These are phyloP conservation scores for Endogone sp. DNA, from an alignment of 192 early-diverging fungal genomes.

Conservation along the genomic window DNA sequence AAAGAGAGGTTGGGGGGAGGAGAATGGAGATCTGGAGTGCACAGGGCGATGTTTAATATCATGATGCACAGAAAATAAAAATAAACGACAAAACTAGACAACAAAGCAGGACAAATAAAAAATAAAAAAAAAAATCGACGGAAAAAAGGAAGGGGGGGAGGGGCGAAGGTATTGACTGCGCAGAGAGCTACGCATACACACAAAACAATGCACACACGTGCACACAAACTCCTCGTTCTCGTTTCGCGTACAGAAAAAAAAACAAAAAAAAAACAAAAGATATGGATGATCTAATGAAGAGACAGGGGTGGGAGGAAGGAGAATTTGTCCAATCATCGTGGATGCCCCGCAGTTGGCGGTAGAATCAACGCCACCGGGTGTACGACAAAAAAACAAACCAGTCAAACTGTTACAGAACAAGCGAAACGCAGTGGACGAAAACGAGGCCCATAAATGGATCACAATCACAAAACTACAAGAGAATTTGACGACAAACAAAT, in stretches of 20 bases:
- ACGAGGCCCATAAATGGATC: background rate
- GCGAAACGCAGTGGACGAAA: background rate
- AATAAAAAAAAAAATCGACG: background rate
- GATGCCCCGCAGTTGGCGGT: background rate
- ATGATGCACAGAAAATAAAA: no score
- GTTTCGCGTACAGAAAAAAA: background rate
- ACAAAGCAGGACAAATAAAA: no score
- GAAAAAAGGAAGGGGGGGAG: background rate
- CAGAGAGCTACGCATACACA: background rate
- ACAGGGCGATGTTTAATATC: no score
- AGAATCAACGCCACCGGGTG: background rate
- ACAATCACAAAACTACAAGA: background rate
- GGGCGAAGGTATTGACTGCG: background rate
- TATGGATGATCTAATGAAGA: background rate
- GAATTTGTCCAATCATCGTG: background rate
- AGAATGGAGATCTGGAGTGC: no score
- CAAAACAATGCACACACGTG: background rate
- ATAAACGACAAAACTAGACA: no score
- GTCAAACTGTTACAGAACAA: background rate
- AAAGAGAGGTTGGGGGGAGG: no score
- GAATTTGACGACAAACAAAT: background rate
- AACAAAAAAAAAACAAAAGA: no score
- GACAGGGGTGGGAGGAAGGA: background rate
- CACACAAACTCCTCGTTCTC: background rate
- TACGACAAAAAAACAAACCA: background rate